A percentile compares a stretch with the other conserved stretches of the same genome.
phyloP scores from a whole-genome alignment of 2,329 filamentous ascomycete genomes.

The Colletotrichum limetticola region DNA sequence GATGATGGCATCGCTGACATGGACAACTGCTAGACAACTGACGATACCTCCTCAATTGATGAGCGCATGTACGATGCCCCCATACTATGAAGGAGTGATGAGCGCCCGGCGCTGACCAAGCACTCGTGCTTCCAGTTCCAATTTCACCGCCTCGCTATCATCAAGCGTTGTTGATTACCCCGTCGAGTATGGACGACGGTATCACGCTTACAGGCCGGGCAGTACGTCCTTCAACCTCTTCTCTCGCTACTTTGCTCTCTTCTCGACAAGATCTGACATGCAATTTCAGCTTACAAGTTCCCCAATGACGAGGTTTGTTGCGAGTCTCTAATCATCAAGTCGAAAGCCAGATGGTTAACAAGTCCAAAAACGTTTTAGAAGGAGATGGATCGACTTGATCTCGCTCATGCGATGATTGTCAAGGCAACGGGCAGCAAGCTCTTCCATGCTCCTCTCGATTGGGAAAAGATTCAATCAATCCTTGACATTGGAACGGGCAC shows the following conservation, averaged over 20 bases:
- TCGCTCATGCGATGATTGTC: constrained; percentile 3
- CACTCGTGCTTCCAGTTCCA: not conserved
- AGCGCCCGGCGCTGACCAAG: not conserved
- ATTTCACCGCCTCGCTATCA: not conserved
- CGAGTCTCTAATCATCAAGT: not conserved
- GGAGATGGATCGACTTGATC: constrained; percentile 3
- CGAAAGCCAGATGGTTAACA: not conserved
- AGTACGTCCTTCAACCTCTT: not conserved
- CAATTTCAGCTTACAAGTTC: not conserved
- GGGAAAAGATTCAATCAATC: constrained; percentile 45
- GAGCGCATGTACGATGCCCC: not conserved
- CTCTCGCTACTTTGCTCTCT: not conserved
- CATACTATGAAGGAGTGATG: not conserved
- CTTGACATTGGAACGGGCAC: constrained; percentile 18
- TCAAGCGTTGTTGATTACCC: not conserved
- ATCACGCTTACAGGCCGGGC: not conserved
- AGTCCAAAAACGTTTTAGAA: not conserved
- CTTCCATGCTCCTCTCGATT: not conserved
- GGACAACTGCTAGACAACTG: not conserved
- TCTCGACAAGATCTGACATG: not conserved
- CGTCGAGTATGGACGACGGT: not conserved
- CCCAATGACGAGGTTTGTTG: not conserved
- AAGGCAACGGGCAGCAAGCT: constrained; percentile 1
- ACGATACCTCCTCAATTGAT: not conserved
- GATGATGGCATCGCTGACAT: not conserved